Evolutionary conservation across 805 yeast species (phyloP).

Genomic region (Metschnikowia cubensis): DNA sequence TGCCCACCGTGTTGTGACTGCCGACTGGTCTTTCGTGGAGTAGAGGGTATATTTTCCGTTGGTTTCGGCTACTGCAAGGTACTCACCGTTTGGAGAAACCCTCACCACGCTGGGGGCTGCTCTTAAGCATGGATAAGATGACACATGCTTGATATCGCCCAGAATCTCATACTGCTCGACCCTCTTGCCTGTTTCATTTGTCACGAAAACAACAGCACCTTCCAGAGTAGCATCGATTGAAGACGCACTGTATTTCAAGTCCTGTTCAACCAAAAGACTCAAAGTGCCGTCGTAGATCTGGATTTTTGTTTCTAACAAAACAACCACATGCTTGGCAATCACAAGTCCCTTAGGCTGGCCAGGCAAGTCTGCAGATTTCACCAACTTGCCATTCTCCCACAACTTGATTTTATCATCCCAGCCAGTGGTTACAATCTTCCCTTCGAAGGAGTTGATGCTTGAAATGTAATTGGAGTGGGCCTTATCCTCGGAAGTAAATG

Average conservation of each 20-base stretch:
- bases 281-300: constrained; percentile 20
- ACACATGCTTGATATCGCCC: constrained; percentile 35
- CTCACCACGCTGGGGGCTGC: constrained; percentile 60
- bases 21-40: constrained; percentile 46
- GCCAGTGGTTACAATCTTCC: constrained; percentile 50
- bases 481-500: constrained; percentile 30
- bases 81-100: constrained; percentile 66
- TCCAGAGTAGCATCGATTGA: constrained; percentile 23
- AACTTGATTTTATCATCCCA: constrained; percentile 81
- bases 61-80: constrained; percentile 79
- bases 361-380: constrained; percentile 13
- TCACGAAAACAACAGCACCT: constrained; percentile 22
- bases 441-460: constrained; percentile 36
- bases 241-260: constrained; percentile 23
- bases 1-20: constrained; percentile 89
- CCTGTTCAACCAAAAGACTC: constrained; percentile 13
- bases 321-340: constrained; percentile 22
- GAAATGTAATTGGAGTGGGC: constrained; percentile 65
- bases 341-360: constrained; percentile 37
- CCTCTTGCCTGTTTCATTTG: constrained; percentile 28
- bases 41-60: constrained; percentile 83
- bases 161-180: constrained; percentile 31
- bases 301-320: constrained; percentile 30
- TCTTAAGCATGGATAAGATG: constrained; percentile 42
- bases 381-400: constrained; percentile 24